Base-by-base conservation (phyloP, 306 rosid species). In the Alnus glutinosa region DNA sequence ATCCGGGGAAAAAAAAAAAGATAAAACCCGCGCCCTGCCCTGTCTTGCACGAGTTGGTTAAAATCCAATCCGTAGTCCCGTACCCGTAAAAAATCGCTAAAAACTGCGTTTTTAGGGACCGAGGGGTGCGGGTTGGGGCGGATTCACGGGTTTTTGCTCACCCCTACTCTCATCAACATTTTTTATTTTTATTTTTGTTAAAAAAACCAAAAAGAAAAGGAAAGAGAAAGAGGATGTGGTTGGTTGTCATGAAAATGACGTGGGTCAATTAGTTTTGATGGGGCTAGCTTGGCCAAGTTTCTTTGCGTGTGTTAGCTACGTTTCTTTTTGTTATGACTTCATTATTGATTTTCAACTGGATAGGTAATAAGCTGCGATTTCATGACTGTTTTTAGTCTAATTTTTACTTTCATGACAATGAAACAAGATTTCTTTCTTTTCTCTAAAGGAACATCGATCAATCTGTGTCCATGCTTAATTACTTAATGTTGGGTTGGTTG, bases 231-330 rank as follows among this genome's bases (percentile, higher is more conserved):
- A 58, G 34, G 32, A 28, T 23, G 64, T 58, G 62, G 37, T 58
- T 23, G 64, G 36, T 58, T 58, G 64, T 58, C 64, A 58, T 10
- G 37, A 58, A 9, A 58, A 28, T 58, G 15, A 28, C 36, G 32
- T 58, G 5, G 5, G 10, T 9, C 14, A 23, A 19, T 58, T 23
- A 28, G 36, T 23, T 14, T 9, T 2, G 15, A 19, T 9, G 36
- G 64, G 64, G 4, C 28, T 23, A 23, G 28, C 28, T 23, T 23
- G 28, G 28, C 34, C 74, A n/a, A 37, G 57, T 34, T 52, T 74
- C 74, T 82, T 73, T 78, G 73, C 51, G 77, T 52, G 66, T 11
- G 14, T 42, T 55, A 62, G 62, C 2, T 42, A 42, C 7, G 74
- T 70, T 76, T 62, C 23, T 48, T 61, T 76, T 5, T n/a, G 13